Evolutionary conservation across 2,329 filamentous ascomycete species (phyloP).

Genomic region (Cladosporium sp.): DNA sequence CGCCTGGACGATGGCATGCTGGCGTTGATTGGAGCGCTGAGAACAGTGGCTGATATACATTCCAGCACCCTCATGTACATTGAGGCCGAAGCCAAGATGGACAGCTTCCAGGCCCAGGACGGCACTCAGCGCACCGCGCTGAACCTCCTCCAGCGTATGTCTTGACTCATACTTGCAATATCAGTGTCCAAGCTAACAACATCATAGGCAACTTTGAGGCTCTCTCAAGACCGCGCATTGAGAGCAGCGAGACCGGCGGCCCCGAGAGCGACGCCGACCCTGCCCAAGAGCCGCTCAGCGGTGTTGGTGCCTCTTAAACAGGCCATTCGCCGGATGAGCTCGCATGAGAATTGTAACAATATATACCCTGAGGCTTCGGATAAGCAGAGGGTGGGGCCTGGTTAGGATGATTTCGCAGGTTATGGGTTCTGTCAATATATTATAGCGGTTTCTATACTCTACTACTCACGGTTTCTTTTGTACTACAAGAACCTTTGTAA

Average conservation of each 20-base stretch:
- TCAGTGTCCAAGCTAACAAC: not conserved
- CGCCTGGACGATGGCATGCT: no score
- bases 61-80: conserved; percentile 71
- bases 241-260: conserved; percentile 10
- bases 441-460: conserved; percentile 8
- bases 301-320: conserved; percentile 23
- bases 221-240: conserved; percentile 35
- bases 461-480: conserved; percentile 12
- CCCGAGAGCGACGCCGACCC: conserved; percentile 21
- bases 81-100: conserved; percentile 74
- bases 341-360: conserved; percentile 4
- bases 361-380: not conserved
- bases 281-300: conserved; percentile 27
- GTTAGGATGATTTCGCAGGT: not conserved
- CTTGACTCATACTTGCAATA: not conserved
- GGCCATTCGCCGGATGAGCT: not conserved
- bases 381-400: not conserved
- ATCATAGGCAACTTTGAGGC: conserved; percentile 45
- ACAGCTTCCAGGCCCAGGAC: conserved; percentile 62
- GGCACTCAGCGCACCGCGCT: conserved; percentile 61
- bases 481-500: not conserved
- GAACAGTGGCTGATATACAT: not conserved
- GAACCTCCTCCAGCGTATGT: conserved; percentile 76
- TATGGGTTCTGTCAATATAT: not conserved
- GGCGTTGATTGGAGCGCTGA: not conserved